Base-by-base conservation (phyloP, 169 alveolate species). In the Haemoproteus tartakovskyi region DNA sequence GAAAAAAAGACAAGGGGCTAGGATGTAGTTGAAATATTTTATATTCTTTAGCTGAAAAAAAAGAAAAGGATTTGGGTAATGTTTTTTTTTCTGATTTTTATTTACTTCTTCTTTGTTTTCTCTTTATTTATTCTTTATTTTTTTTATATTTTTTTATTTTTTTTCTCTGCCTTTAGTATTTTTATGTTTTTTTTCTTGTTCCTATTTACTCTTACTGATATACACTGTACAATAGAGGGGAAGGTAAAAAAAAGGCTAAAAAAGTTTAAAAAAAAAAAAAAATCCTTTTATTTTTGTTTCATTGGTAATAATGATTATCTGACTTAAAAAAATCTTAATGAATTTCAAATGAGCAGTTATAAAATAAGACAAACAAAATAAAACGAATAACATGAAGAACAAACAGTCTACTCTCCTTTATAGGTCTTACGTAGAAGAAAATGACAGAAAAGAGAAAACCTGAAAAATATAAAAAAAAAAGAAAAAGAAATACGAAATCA, bases 181-280 rank as follows among this genome's bases (percentile, higher is more conserved):
- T 37, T 9, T 6, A 16, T 4, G 11, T 21, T 38, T 59, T 2
- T 12, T 16, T 21, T 59, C 21, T n/a, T n/a, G n/a, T n/a, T n/a
- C n/a, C n/a, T n/a, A n/a, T n/a, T n/a, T n/a, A n/a, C n/a, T n/a
- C 18, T 59, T 54, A 67, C 82, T 6, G 60, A 64, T 67, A 67
- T 52, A 16, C 70, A 52, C 43, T 67, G 82, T 8, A 67, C 56
- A 30, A 67, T 67, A 51, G 54, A 67, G 12, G 82, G 82, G 26
- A 50, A 29, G 24, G 51, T 52, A 21, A 67, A 67, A 67, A 67
- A 67, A 22, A 67, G 70, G 18, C 82, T 67, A 19, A 51, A 26
- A 21, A 43, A 29, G 22, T 11, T 11, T 33, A 54, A 27, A 18
- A 54, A 36, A 14, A 14, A n/a, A 30, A 22, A 41, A n/a, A 41